These are phyloP conservation scores for Rhododendron vialii DNA, from an alignment of 148 eudicot species.

Conservation along the genomic window DNA sequence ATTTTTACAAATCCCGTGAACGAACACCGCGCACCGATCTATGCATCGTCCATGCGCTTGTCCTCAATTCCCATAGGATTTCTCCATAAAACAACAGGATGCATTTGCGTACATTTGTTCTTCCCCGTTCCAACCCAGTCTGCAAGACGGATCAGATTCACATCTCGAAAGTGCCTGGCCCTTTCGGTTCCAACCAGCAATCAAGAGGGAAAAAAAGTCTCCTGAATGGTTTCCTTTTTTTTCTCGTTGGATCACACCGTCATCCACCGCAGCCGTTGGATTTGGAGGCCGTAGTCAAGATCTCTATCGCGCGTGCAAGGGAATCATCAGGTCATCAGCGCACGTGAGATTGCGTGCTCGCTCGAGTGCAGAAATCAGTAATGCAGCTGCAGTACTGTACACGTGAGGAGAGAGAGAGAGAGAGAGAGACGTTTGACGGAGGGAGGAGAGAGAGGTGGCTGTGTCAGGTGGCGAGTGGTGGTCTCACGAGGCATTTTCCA, in stretches of 20 bases:
- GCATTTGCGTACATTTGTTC: no score
- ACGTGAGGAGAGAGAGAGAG: no score
- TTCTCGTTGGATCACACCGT: not conserved
- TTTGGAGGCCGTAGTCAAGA: not conserved
- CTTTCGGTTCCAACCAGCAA: not conserved
- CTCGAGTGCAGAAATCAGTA: not conserved
- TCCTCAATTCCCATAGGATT: no score
- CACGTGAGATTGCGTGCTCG: constrained; percentile 5
- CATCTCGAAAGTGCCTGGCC: not conserved
- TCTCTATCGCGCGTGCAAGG: not conserved
- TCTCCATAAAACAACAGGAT: no score
- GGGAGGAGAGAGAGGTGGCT: not conserved
- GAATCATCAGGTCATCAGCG: not conserved
- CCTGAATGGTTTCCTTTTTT: no score
- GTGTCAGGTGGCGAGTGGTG: not conserved
- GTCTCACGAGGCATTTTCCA: not conserved
- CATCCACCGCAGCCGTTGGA: not conserved
- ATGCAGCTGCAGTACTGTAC: not conserved
- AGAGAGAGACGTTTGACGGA: not conserved
- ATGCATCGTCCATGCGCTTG: no score
- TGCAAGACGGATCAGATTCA: not conserved
- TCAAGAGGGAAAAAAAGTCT: no score
- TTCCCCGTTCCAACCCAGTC: not conserved
- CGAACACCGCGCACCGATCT: no score
- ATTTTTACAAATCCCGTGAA: no score